A percentile compares a stretch with the other conserved stretches of the same genome.
These are phyloP conservation scores for Lactarius evosmus DNA, from an alignment of 768 basidiomycete genomes.

Conservation along the genomic window DNA sequence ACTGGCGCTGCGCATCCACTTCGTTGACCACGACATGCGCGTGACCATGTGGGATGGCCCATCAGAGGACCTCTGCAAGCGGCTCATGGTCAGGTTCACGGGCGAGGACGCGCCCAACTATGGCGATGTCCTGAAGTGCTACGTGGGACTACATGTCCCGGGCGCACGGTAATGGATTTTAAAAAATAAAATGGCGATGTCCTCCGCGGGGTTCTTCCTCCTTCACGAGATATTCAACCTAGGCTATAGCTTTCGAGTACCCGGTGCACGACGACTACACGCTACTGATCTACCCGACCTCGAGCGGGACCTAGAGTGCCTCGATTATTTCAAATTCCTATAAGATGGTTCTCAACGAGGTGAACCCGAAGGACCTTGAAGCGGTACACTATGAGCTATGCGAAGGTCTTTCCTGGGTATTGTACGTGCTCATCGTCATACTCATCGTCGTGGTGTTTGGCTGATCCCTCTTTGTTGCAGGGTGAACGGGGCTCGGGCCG, in stretches of 20 bases:
- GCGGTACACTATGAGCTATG: conserved; percentile 58
- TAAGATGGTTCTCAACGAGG: conserved; percentile 70
- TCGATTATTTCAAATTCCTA: conserved; percentile 77
- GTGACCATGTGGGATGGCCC: conserved; percentile 97
- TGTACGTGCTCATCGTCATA: conserved; percentile 44
- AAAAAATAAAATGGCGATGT: too few relatives aligned
- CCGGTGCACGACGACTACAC: conserved; percentile 79
- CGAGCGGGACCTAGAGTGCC: conserved; percentile 69
- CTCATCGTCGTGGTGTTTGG: conserved; percentile 8
- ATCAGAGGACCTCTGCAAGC: conserved; percentile 64
- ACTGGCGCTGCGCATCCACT: conserved; percentile 76
- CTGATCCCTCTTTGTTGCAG: conserved; percentile 35
- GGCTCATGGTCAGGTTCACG: conserved; percentile 71
- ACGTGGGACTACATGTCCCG: too few relatives aligned
- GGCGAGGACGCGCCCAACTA: conserved; percentile 79
- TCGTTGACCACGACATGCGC: conserved; percentile 73
- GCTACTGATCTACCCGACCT: conserved; percentile 74
- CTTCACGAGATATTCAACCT: conserved; percentile 82
- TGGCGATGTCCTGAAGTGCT: too few relatives aligned
- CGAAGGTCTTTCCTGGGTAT: conserved; percentile 69
- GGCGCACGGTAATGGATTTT: too few relatives aligned
- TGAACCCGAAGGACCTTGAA: conserved; percentile 61
- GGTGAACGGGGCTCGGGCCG: conserved; percentile 64
- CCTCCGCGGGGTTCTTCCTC: conserved; percentile 83
- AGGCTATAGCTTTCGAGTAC: conserved; percentile 81